phyloP scores from a whole-genome alignment of 1,284 basidiomycete genomes.

The Agaricales sp. region DNA sequence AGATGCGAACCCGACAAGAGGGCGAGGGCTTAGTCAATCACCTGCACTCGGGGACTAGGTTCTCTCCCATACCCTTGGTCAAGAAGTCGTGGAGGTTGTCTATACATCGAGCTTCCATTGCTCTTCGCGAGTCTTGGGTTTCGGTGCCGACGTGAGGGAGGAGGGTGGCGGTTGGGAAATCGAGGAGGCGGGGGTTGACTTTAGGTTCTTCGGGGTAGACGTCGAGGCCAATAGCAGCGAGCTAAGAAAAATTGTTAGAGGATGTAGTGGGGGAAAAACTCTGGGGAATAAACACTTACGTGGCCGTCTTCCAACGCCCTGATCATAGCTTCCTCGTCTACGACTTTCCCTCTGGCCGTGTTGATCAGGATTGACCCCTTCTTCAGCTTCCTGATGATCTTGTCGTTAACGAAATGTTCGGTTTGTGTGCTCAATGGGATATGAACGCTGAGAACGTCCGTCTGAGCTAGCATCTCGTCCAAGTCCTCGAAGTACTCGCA shows the following conservation, averaged over 20 bases:
- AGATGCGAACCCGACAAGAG: not conserved
- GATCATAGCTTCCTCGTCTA: slow-evolving; percentile 83
- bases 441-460: slow-evolving; percentile 79
- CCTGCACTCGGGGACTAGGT: slow-evolving; percentile 56
- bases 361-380: slow-evolving; percentile 78
- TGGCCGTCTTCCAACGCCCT: slow-evolving; percentile 79
- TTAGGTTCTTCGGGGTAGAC: slow-evolving; percentile 86
- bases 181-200: slow-evolving; percentile 72
- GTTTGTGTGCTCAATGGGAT: slow-evolving; percentile 69
- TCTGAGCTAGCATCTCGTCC: slow-evolving; percentile 60
- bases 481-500: slow-evolving; percentile 66
- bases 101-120: slow-evolving; percentile 75
- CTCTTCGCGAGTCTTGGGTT: slow-evolving; percentile 70
- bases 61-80: slow-evolving; percentile 47
- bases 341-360: slow-evolving; percentile 83
- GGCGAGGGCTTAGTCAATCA: slow-evolving; percentile 2
- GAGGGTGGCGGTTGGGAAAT: slow-evolving; percentile 74
- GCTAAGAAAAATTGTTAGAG: slow-evolving; percentile 29
- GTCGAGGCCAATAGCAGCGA: slow-evolving; percentile 79
- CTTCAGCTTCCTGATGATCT: slow-evolving; percentile 75
- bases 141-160: slow-evolving; percentile 90
- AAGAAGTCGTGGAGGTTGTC: slow-evolving; percentile 64
- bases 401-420: slow-evolving; percentile 65
- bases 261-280: slow-evolving; percentile 6
- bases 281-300: slow-evolving; percentile 29